These are phyloP conservation scores for Leucoagaricus sp. DNA, from an alignment of 1,284 basidiomycete species.

Conservation along the genomic window DNA sequence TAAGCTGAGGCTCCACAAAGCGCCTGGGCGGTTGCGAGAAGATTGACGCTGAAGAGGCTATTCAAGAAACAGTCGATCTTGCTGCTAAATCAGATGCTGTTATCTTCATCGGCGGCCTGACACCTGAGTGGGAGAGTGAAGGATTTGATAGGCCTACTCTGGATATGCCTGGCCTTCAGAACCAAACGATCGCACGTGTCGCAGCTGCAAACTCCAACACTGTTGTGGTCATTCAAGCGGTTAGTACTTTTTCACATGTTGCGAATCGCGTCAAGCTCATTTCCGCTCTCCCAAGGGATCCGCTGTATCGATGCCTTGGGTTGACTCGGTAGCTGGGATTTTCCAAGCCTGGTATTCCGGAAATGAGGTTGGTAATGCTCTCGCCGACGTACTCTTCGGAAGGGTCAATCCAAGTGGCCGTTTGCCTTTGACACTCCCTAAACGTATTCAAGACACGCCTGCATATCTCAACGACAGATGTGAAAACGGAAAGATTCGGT, in stretches of 20 bases:
- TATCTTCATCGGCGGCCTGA: slow-evolving; percentile 64
- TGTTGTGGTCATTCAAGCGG: slow-evolving; percentile 68
- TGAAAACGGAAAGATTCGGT: slow-evolving; percentile 65
- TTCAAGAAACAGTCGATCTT: slow-evolving; percentile 58
- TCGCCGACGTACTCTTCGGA: slow-evolving; percentile 75
- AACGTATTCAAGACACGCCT: slow-evolving; percentile 64
- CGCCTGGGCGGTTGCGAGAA: slow-evolving; percentile 69
- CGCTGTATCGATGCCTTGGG: slow-evolving; percentile 69
- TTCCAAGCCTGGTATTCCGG: slow-evolving; percentile 74
- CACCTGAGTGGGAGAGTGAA: slow-evolving; percentile 71
- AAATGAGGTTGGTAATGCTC: slow-evolving; percentile 74
- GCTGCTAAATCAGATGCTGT: slow-evolving; percentile 60
- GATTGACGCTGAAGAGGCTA: slow-evolving; percentile 58
- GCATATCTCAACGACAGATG: slow-evolving; percentile 60
- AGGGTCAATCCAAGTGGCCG: slow-evolving; percentile 72
- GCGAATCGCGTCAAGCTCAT: background rate
- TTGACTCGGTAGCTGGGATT: slow-evolving; percentile 49
- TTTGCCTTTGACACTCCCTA: slow-evolving; percentile 70
- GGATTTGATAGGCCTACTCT: slow-evolving; percentile 65
- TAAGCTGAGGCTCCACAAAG: slow-evolving; percentile 34
- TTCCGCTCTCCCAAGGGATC: slow-evolving; percentile 48
- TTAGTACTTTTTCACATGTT: slow-evolving; percentile 32
- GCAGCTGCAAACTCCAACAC: slow-evolving; percentile 63
- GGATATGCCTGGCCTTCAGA: slow-evolving; percentile 57
- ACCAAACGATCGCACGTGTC: slow-evolving; percentile 62